Base-by-base conservation (phyloP, 179 eudicot species). In the Sideroxylon spinosum region DNA sequence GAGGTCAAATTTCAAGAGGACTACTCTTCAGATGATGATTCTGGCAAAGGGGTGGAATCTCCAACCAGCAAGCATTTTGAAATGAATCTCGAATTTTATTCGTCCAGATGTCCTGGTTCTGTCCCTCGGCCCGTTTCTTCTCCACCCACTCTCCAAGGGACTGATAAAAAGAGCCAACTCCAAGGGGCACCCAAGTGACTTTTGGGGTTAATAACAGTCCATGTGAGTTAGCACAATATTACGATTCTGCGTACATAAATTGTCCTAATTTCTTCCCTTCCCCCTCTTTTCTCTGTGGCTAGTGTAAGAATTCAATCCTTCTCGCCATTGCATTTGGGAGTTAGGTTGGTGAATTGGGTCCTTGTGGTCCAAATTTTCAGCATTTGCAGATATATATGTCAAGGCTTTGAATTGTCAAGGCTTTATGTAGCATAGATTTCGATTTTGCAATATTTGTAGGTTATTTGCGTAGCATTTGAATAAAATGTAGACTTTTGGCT, bases 91-190 rank as follows among this genome's bases (percentile, higher is more conserved):
- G 80, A 86, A 83, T 1, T 1, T 37, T 37, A 37, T 3, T 37
- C 4, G 67, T 72, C 81, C 52, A 71, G 81, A 20, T 81, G 86
- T 28, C 20, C 76, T 4, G 17, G 29, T 25, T 29, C 74, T 25
- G 46, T 64, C 13, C 62, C 53, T 8, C 37, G 6, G 59, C 22
- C 26, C 20, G 57, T 48, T 59, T 48, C 68, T 23, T 37, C 50
- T 63, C 19, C 81, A 25, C 22, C 78, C 0, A 55, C 48, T 9
- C 25, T n/a, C 74, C 17, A 17, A 17, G 4, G 81, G 32, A 25
- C 74, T 56, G 28, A 13, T 86, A 56, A 86, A 48, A 66, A 78
- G 88, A 20, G 84, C 86, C 4, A 85, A 85, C 59, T 82, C 85
- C 26, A 78, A 78, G 64, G 85, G 85, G n/a, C 46, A 26, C 73